Conservation (phyloP, 2,329 filamentous ascomycete genomes). For the Colletotrichum chrysophilum region DNA sequence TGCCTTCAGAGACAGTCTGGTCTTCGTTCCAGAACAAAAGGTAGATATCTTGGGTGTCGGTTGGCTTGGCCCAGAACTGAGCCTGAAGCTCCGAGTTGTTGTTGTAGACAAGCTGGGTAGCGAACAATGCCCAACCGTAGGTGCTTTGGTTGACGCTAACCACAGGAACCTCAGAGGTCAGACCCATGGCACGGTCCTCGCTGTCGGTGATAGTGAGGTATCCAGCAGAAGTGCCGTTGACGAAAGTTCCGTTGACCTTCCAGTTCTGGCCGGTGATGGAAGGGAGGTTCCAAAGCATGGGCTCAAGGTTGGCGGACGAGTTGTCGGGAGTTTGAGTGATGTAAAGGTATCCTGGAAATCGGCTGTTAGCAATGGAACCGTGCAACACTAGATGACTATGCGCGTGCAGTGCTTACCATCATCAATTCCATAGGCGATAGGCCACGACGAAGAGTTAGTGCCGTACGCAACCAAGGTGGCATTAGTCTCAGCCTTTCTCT, state of each 20-base stretch:
- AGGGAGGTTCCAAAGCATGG: neutral
- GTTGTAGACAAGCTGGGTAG: neutral
- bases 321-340: neutral
- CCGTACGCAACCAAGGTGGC: neutral
- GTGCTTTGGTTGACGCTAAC: neutral
- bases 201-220: neutral
- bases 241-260: neutral
- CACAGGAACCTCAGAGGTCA: neutral
- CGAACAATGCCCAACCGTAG: neutral
- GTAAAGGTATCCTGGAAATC: neutral
- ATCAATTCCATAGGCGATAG: neutral
- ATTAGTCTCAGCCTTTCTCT: neutral
- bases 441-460: neutral
- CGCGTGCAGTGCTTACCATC: neutral
- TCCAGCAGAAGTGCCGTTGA: neutral
- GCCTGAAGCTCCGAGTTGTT: neutral
- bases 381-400: rapidly evolving
- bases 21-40: neutral
- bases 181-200: neutral
- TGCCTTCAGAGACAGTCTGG: neutral
- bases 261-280: neutral
- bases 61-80: neutral
- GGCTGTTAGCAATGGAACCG: neutral
- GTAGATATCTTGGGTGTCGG: neutral
- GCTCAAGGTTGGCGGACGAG: neutral